Evolutionary conservation across 306 rosid species (phyloP), one percentile per base, ranked within the genome.

Genomic region (Vachellia collinsii): DNA sequence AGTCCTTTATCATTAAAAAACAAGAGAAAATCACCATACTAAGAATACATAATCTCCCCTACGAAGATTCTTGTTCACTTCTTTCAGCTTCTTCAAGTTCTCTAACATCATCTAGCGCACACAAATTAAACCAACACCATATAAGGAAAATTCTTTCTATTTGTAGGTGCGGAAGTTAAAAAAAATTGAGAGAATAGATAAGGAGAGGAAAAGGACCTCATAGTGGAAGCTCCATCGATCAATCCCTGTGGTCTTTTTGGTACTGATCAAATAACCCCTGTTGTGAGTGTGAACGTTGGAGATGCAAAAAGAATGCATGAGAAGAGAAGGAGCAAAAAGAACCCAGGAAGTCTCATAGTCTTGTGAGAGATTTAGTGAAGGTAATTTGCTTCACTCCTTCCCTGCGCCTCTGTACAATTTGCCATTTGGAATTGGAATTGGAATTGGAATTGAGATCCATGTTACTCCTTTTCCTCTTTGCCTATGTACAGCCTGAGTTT

Each of bases 161-260:
- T 0, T 43, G 5, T 47, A n/a, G 9, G 11, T 14, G 47, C 47
- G 14, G 11, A 3, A 39, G 20, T 19, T 16, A 7, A 20, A 59
- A 5, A 8, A 47, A n/a, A 20, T 4, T 3, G 8, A 25, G 39
- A 61, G 67, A 59, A 23, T 19, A 37, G 20, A 19, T 11, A 11
- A 14, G 41, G 10, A 20, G 5, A 29, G 34, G 34, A 29, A 8
- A 29, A 46, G 38, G 17, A 94, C 99, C 95, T 90, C 92, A 76
- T 88, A 93, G 74, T 91, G 97, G 11, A 96, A 75, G 79, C 62
- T 90, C 99, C 99, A 95, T 0, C 93, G 81, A 85, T 93, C 98
- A 20, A 56, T 73, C 61, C 89, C 92, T 3, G 41, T 51, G 19
- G 85, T 78, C 84, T 80, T 87, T 85, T 89, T 1, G 97, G 77